phyloP scores from a whole-genome alignment of 2,329 filamentous ascomycete species.

The Daldinia sp. region DNA sequence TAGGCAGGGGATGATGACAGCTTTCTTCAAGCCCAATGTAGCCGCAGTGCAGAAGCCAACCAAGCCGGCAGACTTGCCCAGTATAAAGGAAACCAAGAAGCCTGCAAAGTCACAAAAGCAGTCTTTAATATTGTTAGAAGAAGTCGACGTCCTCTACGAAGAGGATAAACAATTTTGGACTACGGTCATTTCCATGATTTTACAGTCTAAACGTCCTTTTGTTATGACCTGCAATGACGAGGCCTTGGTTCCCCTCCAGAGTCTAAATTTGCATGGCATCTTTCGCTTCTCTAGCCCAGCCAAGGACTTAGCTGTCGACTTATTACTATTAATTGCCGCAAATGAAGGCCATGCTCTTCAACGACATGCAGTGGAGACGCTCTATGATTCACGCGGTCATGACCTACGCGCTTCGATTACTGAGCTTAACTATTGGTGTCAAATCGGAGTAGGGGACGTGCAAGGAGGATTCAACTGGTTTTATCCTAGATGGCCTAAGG shows the following conservation, averaged over 20 bases:
- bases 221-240: slow-evolving; percentile 97
- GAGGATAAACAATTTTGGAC: slow-evolving; percentile 96
- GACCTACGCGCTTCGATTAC: slow-evolving; percentile 84
- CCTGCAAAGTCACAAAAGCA: slow-evolving; percentile 76
- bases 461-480: slow-evolving; percentile 92
- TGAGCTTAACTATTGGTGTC: slow-evolving; percentile 96
- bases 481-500: slow-evolving; percentile 77
- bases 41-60: slow-evolving; percentile 37
- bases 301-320: slow-evolving; percentile 74
- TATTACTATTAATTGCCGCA: slow-evolving; percentile 82
- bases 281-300: slow-evolving; percentile 77
- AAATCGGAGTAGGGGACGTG: slow-evolving; percentile 90
- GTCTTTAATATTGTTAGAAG: slow-evolving; percentile 91
- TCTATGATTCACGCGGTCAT: slow-evolving; percentile 73
- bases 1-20: slow-evolving; percentile 79
- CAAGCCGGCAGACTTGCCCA: slow-evolving; percentile 39
- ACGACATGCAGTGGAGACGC: slow-evolving; percentile 69
- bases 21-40: slow-evolving; percentile 75
- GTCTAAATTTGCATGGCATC: slow-evolving; percentile 83
- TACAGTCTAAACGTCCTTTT: slow-evolving; percentile 88
- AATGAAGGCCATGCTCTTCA: slow-evolving; percentile 85
- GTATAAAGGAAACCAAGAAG: slow-evolving; percentile 45
- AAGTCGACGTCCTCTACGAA: slow-evolving; percentile 92
- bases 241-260: slow-evolving; percentile 76
- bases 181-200: slow-evolving; percentile 79